Conservation (phyloP, 1,139 yeast genomes). For the Candida anutae region DNA sequence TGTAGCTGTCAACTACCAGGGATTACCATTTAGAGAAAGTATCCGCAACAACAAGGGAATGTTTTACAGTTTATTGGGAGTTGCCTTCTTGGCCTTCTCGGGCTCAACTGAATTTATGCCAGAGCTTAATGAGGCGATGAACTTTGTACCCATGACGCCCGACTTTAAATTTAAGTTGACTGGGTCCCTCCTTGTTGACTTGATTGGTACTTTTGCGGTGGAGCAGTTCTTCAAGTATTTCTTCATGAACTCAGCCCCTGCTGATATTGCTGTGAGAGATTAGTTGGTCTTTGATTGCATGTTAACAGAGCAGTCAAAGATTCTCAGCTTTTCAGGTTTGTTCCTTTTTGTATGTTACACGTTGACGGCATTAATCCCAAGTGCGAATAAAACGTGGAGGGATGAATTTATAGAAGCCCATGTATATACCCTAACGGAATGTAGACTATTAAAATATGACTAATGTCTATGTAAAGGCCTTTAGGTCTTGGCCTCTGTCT, state of each 20-base stretch:
- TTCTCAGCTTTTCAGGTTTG: too few species aligned
- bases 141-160: conserved; percentile 78
- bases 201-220: conserved; percentile 69
- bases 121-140: conserved; percentile 85
- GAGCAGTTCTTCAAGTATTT: conserved; percentile 72
- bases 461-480: too few species aligned
- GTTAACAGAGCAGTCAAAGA: too few species aligned
- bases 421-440: too few species aligned
- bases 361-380: too few species aligned
- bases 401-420: too few species aligned
- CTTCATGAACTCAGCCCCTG: conserved; percentile 87
- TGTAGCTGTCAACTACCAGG: conserved; percentile 96
- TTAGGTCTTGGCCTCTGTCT: conserved; percentile 23
- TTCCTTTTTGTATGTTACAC: too few species aligned
- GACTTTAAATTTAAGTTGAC: conserved; percentile 77
- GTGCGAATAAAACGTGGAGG: too few species aligned
- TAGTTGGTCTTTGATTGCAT: too few species aligned
- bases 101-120: conserved; percentile 95
- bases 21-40: conserved; percentile 92
- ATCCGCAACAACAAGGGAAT: conserved; percentile 88
- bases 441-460: too few species aligned
- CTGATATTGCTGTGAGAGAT: conserved; percentile 71
- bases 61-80: conserved; percentile 93
- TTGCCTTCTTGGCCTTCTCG: conserved; percentile 77
- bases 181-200: conserved; percentile 63